Percentiles rank a stretch among this genome's conserved stretches.
Evolutionary conservation across 768 basidiomycete species (phyloP).

Genomic region (Pleurotus salmoneostramineus): DNA sequence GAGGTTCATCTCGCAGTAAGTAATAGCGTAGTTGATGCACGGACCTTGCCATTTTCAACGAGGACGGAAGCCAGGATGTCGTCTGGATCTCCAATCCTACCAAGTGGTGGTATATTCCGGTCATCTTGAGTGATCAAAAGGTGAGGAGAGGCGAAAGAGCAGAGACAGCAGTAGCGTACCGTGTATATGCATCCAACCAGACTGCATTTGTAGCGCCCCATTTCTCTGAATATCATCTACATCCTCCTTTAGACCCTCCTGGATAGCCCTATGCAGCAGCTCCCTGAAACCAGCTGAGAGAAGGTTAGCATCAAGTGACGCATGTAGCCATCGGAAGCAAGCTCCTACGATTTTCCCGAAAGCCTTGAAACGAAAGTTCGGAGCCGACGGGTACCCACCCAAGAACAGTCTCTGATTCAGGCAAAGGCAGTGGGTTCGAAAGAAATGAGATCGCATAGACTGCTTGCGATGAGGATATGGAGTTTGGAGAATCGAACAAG

Average conservation of each 20-base stretch:
- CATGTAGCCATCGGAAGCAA: background rate
- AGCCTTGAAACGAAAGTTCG: constrained; percentile 64
- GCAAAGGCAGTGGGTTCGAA: constrained; percentile 33
- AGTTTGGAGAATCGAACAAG: constrained; percentile 49
- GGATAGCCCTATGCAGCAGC: constrained; percentile 58
- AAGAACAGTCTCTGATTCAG: constrained; percentile 50
- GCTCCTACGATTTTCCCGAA: constrained; percentile 64
- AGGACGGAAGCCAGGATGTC: constrained; percentile 79
- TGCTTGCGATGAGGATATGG: constrained; percentile 37
- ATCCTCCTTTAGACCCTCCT: constrained; percentile 47
- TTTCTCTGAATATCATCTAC: constrained; percentile 65
- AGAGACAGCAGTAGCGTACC: constrained; percentile 21
- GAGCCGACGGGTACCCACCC: constrained; percentile 66
- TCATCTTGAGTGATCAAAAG: constrained; percentile 40
- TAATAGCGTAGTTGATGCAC: constrained; percentile 6
- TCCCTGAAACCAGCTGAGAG: constrained; percentile 52
- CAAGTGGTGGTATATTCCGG: constrained; percentile 70
- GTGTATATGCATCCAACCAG: constrained; percentile 89
- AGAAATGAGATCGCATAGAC: constrained; percentile 69
- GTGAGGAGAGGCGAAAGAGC: constrained; percentile 3
- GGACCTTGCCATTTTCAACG: constrained; percentile 64
- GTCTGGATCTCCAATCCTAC: constrained; percentile 77
- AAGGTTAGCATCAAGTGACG: background rate
- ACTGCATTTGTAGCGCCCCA: constrained; percentile 57
- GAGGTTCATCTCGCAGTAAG: no score